phyloP scores from a whole-genome alignment of 2,329 filamentous ascomycete species.

The Colletotrichum lentis region DNA sequence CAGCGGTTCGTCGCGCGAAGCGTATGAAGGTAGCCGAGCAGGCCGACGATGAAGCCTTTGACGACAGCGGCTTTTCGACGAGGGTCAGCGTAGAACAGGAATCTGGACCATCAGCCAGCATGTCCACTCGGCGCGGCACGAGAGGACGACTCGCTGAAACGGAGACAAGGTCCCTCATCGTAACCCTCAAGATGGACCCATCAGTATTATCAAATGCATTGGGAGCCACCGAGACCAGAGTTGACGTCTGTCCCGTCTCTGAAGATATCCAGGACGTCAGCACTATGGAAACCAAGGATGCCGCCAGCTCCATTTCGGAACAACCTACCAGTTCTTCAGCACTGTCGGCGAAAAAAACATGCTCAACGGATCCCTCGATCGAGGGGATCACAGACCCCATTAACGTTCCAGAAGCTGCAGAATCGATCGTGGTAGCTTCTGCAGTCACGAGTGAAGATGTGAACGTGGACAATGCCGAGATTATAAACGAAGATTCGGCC shows the following conservation, averaged over 20 bases:
- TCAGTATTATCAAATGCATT: conserved; percentile 19
- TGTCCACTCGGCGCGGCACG: conserved; percentile 13
- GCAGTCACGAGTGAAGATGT: not conserved
- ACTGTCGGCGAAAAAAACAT: not conserved
- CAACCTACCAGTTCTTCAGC: not conserved
- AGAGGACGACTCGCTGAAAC: not conserved
- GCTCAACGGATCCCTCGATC: not conserved
- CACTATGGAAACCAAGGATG: not conserved
- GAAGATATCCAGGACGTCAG: not conserved
- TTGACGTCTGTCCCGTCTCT: not conserved
- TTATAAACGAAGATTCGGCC: not conserved
- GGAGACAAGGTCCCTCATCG: conserved; percentile 10
- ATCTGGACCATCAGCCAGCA: not conserved
- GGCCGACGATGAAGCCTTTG: conserved; percentile 1
- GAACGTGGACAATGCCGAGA: not conserved
- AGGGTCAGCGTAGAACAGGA: not conserved
- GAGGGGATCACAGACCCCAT: not conserved
- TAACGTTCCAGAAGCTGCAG: not conserved
- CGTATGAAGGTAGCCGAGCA: conserved; percentile 1
- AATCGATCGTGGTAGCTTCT: conserved; percentile 19
- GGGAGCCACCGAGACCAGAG: not conserved
- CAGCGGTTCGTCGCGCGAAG: conserved; percentile 9
- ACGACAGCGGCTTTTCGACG: not conserved
- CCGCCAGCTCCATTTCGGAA: not conserved
- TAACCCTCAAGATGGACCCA: conserved; percentile 30